Evolutionary conservation across 345 rosid species (phyloP).

Genomic region (Euclidium syriacum): DNA sequence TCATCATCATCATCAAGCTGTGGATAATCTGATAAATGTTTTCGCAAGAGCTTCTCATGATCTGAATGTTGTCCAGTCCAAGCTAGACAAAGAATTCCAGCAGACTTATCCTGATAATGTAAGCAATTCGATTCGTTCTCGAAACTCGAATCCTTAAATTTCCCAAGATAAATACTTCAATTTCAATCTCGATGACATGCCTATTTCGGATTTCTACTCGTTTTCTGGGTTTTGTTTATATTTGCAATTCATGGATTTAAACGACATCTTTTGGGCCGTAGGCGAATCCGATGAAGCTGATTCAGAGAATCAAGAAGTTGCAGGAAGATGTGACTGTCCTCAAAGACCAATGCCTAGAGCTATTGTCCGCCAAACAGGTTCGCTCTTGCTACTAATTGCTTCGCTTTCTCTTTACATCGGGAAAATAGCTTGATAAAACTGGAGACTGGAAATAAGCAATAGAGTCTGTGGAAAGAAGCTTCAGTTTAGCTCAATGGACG

Average conservation of each 20-base stretch:
- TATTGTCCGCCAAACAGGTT: constrained; percentile 88
- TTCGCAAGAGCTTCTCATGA: constrained; percentile 65
- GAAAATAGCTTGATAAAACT: not conserved
- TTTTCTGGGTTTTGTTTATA: not conserved
- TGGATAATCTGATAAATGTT: constrained; percentile 48
- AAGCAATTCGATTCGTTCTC: constrained; percentile 11
- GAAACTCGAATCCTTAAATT: not conserved
- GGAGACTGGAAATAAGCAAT: not conserved
- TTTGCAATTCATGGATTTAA: not conserved
- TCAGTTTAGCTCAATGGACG: not conserved
- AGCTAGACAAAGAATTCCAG: constrained; percentile 77
- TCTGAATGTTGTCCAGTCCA: constrained; percentile 55
- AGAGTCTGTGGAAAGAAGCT: not conserved
- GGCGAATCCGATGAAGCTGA: constrained; percentile 87
- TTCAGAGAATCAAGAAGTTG: constrained; percentile 65
- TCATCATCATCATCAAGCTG: constrained; percentile 38
- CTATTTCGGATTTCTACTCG: not conserved
- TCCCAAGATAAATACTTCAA: not conserved
- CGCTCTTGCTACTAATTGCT: not conserved
- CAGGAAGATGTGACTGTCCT: constrained; percentile 59
- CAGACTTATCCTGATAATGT: constrained; percentile 75
- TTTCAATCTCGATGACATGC: not conserved
- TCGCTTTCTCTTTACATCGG: not conserved
- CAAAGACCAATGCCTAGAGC: constrained; percentile 76
- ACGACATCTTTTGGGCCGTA: constrained; percentile 5